Evolutionary conservation across 345 rosid genomes (phyloP), one percentile per base, ranked within the genome.

Genomic region (Carallia pectinifolia): DNA sequence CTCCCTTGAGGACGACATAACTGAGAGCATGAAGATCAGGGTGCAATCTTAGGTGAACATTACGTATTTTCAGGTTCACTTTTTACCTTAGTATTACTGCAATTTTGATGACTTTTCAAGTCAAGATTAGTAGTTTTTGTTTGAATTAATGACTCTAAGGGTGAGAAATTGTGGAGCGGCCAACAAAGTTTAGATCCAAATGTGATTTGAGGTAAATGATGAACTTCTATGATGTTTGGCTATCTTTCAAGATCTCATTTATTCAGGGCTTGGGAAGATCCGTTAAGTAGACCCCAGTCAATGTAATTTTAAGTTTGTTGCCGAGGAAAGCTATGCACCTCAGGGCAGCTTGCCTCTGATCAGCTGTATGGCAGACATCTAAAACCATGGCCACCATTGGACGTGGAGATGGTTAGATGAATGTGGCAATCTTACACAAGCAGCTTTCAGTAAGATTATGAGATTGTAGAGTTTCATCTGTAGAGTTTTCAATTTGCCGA

Each of bases 1-100:
- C 99, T 67, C 99, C 99, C 6, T 74, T 95, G 50, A 88, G 99
- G 81, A 86, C 99, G 36, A 85, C 97, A 38, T 95, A 81, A 85
- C 72, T 16, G 0, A 18, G 68, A 61, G 53, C 55, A 61, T 58
- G 69, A 66, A 50, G 58, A 50, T 61, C 64, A 71, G 19, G 30
- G 31, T 69, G 67, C 50, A 55, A 8, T 33, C 64, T 0, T 23
- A 4, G 33, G 58, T 29, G 33, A 69, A 55, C 48, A 4, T 59
- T 19, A 18, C 23, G 36, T 17, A 15, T 66, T 52, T 19, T 54
- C 50, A 7, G 31, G n/a, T 56, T 13, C 4, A n/a, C 36, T 50
- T 5, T 23, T 19, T 47, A 4, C 29, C 18, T 9, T 31, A 6
- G 27, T 53, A 39, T 37, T 5, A 15, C 70, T 74, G 34, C 69